phyloP scores from a whole-genome alignment of 352 stramenopile species.

The Phytophthora hybrid region DNA sequence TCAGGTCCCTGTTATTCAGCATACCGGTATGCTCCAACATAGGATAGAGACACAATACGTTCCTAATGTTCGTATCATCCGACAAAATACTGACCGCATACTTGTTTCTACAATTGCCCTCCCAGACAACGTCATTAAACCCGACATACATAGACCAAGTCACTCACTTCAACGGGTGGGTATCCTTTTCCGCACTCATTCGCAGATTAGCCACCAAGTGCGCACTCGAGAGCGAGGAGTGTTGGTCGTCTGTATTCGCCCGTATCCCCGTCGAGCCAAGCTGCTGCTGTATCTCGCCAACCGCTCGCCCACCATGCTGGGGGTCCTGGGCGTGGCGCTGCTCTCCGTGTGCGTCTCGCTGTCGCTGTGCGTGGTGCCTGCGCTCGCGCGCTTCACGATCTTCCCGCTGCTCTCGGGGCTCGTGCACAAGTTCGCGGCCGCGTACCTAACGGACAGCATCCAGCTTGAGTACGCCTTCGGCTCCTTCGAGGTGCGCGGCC shows the following conservation, averaged over 20 bases:
- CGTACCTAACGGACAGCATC: constrained; percentile 64
- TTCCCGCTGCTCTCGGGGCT: constrained; percentile 67
- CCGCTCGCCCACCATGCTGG: constrained; percentile 48
- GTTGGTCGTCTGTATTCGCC: constrained; percentile 17
- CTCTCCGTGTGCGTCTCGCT: constrained; percentile 65
- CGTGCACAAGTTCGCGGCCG: constrained; percentile 59
- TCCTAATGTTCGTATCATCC: no score
- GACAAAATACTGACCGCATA: not conserved
- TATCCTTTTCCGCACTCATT: constrained; percentile 20
- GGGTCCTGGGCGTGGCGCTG: constrained; percentile 57
- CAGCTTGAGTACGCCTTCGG: constrained; percentile 61
- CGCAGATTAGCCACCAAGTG: constrained; percentile 13
- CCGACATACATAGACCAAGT: not conserved
- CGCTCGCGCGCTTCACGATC: constrained; percentile 60
- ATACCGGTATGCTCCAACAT: not conserved
- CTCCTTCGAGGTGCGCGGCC: constrained; percentile 48
- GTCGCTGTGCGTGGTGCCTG: constrained; percentile 70
- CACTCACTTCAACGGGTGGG: not conserved
- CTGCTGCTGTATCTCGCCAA: constrained; percentile 43
- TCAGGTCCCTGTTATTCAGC: constrained; percentile 6
- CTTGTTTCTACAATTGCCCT: not conserved
- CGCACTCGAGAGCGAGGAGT: constrained; percentile 23
- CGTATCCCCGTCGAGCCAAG: constrained; percentile 21
- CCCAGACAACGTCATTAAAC: not conserved
- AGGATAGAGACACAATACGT: no score